A percentile compares a stretch with the other conserved stretches of the same genome.
phyloP scores from a whole-genome alignment of 495 filamentous ascomycete genomes.

The Collariella sp. region DNA sequence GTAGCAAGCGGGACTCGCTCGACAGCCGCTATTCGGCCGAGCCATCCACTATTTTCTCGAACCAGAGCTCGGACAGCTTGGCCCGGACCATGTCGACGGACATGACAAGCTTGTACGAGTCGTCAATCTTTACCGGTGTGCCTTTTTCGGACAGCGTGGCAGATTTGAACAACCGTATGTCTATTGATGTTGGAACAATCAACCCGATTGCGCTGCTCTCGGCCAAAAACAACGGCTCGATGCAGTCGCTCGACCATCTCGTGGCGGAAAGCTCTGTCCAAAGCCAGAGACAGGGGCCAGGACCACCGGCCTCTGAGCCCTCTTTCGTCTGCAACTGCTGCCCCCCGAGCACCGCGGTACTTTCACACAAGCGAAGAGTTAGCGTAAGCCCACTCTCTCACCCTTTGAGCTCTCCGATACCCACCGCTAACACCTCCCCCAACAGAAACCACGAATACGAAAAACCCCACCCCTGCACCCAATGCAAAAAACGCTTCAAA shows the following conservation, averaged over 20 bases:
- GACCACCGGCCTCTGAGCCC: not conserved
- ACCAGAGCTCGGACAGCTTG: constrained; percentile 20
- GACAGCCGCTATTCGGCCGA: constrained; percentile 16
- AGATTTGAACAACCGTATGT: constrained; percentile 1
- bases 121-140: constrained; percentile 8
- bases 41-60: constrained; percentile 17
- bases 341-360: constrained; percentile 76
- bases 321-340: constrained; percentile 68
- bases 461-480: constrained; percentile 73
- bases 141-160: constrained; percentile 2
- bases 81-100: constrained; percentile 21
- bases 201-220: constrained; percentile 3
- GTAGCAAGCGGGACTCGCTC: constrained; percentile 14
- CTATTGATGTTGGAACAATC: not conserved
- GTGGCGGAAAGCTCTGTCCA: not conserved
- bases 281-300: not conserved
- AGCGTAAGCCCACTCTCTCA: constrained; percentile 44
- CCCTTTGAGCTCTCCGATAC: not conserved
- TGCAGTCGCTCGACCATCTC: constrained; percentile 5
- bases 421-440: constrained; percentile 2
- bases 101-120: constrained; percentile 20
- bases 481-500: constrained; percentile 79
- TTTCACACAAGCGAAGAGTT: constrained; percentile 66
- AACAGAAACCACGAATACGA: constrained; percentile 56
- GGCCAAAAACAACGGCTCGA: not conserved